Percentiles rank a stretch among this genome's conserved stretches.
phyloP scores from a whole-genome alignment of 2,329 filamentous ascomycete species.

The Penicillium sclerotigenum region DNA sequence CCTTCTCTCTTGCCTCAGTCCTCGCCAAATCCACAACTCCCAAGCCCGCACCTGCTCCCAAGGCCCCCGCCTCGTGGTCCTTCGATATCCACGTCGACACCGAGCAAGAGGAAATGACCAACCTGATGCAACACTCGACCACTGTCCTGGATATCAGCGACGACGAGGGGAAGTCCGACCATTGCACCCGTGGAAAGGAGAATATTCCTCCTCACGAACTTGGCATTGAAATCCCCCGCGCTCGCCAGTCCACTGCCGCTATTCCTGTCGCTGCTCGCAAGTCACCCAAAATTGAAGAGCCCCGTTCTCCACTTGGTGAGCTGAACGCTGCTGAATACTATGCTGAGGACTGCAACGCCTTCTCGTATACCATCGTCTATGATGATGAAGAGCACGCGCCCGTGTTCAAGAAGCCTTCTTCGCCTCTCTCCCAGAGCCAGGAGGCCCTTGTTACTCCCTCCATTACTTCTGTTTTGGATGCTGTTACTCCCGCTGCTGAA shows the following conservation, averaged over 20 bases:
- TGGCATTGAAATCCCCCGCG: slow-evolving; percentile 59
- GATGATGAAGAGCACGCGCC: slow-evolving; percentile 50
- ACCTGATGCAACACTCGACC: slow-evolving; percentile 87
- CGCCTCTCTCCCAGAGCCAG: slow-evolving; percentile 4
- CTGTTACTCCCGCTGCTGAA: slow-evolving; percentile 37
- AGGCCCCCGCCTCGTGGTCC: slow-evolving; percentile 60
- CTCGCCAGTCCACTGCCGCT: slow-evolving; percentile 18
- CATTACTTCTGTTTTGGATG: slow-evolving; percentile 27
- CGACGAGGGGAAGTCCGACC: slow-evolving; percentile 63
- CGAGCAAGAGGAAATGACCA: slow-evolving; percentile 84
- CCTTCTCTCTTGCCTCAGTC: slow-evolving; percentile 82
- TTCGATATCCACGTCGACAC: slow-evolving; percentile 96
- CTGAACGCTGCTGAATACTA: slow-evolving; percentile 67
- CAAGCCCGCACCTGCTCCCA: slow-evolving; percentile 52
- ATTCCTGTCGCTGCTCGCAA: slow-evolving; percentile 32
- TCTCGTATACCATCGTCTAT: slow-evolving; percentile 60
- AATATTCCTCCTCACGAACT: slow-evolving; percentile 71
- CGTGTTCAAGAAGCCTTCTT: slow-evolving; percentile 16
- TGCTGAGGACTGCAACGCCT: slow-evolving; percentile 61
- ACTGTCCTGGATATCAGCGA: slow-evolving; percentile 83
- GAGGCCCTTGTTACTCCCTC: slow-evolving; percentile 20
- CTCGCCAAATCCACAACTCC: slow-evolving; percentile 54
- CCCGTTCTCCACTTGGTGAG: slow-evolving; percentile 64
- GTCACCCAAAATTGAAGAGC: slow-evolving; percentile 61
- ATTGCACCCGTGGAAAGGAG: slow-evolving; percentile 75